Evolutionary conservation across 192 early-diverging fungal genomes (phyloP).

Genomic region (Coemansia sp.): DNA sequence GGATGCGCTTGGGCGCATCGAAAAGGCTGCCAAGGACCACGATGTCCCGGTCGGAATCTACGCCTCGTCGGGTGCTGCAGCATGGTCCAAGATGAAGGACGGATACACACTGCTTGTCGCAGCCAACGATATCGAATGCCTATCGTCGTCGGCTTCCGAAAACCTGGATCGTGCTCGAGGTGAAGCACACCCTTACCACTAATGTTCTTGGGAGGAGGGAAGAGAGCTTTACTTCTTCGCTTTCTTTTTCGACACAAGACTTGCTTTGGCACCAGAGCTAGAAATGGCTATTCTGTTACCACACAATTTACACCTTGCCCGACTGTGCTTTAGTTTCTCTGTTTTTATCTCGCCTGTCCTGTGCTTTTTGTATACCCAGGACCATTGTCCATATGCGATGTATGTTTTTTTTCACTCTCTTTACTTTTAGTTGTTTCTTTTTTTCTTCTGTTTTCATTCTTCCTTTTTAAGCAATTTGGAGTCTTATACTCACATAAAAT

Average conservation of each 20-base stretch:
- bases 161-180: slow-evolving; percentile 46
- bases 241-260: background rate
- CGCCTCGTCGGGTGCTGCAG: slow-evolving; percentile 34
- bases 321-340: too few relatives aligned
- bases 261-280: too few relatives aligned
- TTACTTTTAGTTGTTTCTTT: background rate
- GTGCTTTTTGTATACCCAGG: background rate
- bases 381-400: too few relatives aligned
- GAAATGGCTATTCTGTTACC: too few relatives aligned
- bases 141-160: slow-evolving; percentile 41
- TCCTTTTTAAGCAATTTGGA: background rate
- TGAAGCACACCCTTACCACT: slow-evolving; percentile 29
- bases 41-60: slow-evolving; percentile 52
- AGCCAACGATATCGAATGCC: slow-evolving; percentile 44
- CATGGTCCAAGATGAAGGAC: slow-evolving; percentile 23
- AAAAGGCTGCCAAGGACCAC: slow-evolving; percentile 22
- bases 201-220: background rate
- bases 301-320: too few relatives aligned
- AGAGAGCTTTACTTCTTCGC: background rate
- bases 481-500: too few relatives aligned
- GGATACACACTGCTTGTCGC: slow-evolving; percentile 52
- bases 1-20: slow-evolving; percentile 31
- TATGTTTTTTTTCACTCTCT: background rate
- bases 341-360: too few relatives aligned
- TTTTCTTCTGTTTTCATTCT: background rate